Percentiles rank a stretch among this genome's conserved stretches.
Conservation (phyloP, 768 basidiomycete genomes). For the Plicaturopsis crispa region DNA sequence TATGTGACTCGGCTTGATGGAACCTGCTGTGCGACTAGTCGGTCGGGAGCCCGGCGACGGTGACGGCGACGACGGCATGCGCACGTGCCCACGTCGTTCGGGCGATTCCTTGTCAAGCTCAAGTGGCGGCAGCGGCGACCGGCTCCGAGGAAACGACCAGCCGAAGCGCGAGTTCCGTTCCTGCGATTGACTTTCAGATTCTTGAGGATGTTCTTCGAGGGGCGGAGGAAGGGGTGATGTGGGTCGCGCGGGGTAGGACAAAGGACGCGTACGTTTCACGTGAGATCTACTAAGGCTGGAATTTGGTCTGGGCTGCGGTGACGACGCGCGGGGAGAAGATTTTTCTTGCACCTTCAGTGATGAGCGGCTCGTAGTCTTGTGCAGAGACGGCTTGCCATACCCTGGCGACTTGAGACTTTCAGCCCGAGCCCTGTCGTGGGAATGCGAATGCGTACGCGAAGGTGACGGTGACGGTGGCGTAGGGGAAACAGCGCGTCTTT, state of each 20-base stretch:
- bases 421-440: not conserved
- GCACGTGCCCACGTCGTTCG: conserved; percentile 12
- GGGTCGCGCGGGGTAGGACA: conserved; percentile 10
- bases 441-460: conserved; percentile 5
- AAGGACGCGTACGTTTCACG: too few relatives aligned
- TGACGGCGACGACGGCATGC: conserved; percentile 16
- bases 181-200: not conserved
- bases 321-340: not conserved
- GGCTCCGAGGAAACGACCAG: conserved; percentile 31
- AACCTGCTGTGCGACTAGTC: conserved; percentile 16
- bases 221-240: conserved; percentile 1
- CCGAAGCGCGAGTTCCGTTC: conserved; percentile 20
- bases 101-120: conserved; percentile 25
- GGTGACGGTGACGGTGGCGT: conserved; percentile 6
- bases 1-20: conserved; percentile 29
- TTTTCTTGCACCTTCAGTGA: not conserved
- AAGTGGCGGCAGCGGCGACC: conserved; percentile 28
- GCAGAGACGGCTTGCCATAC: not conserved
- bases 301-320: not conserved
- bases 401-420: not conserved
- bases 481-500: not conserved
- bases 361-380: not conserved
- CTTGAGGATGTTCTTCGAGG: not conserved
- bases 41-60: conserved; percentile 18
- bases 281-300: not conserved